These are phyloP conservation scores for Suillus cothurnatus DNA, from an alignment of 768 basidiomycete genomes.

Conservation along the genomic window DNA sequence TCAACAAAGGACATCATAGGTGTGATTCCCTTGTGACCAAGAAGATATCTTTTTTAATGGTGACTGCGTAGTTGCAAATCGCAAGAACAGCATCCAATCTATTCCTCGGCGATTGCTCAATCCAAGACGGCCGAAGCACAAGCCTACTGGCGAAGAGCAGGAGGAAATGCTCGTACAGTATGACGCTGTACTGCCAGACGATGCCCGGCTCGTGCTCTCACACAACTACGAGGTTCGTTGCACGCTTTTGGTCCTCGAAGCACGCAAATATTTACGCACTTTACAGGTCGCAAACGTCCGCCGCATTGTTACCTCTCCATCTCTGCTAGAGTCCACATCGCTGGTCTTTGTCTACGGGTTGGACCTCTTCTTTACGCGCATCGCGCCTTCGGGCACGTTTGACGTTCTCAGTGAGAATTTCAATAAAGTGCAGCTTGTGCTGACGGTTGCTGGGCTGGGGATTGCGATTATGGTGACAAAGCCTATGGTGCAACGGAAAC, in stretches of 20 bases:
- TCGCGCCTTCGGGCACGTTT: conserved; percentile 87
- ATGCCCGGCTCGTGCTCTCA: conserved; percentile 58
- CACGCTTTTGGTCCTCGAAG: conserved; percentile 21
- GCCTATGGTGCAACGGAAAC: conserved; percentile 78
- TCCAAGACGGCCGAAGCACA: conserved; percentile 79
- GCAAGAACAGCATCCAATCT: conserved; percentile 70
- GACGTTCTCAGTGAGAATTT: conserved; percentile 91
- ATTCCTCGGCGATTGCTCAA: conserved; percentile 76
- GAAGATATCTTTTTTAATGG: neutral
- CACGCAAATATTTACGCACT: neutral
- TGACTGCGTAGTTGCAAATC: conserved; percentile 65
- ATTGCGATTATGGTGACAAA: conserved; percentile 78
- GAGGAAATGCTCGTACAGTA: conserved; percentile 89
- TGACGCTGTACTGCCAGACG: conserved; percentile 75
- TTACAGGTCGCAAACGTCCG: conserved; percentile 69
- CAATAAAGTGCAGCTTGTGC: conserved; percentile 88
- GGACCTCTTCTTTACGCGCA: conserved; percentile 86
- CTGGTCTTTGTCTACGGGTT: conserved; percentile 85
- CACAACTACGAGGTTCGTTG: conserved; percentile 54
- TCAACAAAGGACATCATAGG: conserved; percentile 85
- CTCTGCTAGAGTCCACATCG: conserved; percentile 90
- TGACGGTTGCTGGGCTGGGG: conserved; percentile 74
- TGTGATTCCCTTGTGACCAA: conserved; percentile 37
- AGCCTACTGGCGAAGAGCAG: conserved; percentile 73
- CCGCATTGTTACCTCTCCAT: conserved; percentile 74